Base-by-base conservation (phyloP, 805 yeast species). In the Spathaspora hagerdaliae region DNA sequence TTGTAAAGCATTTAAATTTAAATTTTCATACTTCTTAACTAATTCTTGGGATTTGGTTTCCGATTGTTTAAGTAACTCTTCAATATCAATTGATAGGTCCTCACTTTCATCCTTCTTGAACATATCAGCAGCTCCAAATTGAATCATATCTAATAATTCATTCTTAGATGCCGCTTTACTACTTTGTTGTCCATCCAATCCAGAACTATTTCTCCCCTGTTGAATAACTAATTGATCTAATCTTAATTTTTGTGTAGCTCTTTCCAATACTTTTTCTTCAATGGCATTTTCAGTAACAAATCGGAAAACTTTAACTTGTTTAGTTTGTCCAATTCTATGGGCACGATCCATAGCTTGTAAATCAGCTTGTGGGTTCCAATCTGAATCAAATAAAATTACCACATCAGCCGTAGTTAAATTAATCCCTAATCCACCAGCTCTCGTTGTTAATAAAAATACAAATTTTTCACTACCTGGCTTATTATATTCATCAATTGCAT, bases 351-450 rank as follows among this genome's bases (percentile, higher is more conserved):
- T 86, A 1, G 92, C 92, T 64, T 86, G 95, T 52, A 86, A 74
- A 73, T 86, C 95, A 4, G 92, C 94, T 59, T 86, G 95, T 1
- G 95, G 95, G 54, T 86, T 86, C 95, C 95, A 86, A 61, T 86
- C 95, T 3, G 90, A 83, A 64, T 86, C 95, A 59, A 73, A 86
- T 38, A 86, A 63, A 2, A 86, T 77, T 39, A 86, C 95, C 51
- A 83, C 73, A 62, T 86, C 91, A 1, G 94, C 94, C n/a, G 82
- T 69, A 4, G 94, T 86, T 57, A 86, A 73, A 59, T 86, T 86
- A 56, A 86, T 86, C 65, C 95, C 95, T 60, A 89, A 74, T 9
- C 96, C 96, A 65, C 97, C 94, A 38, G 95, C 95, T 72, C 95
- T 79, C 3, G 95, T 86, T 5, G 95, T 86, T 52, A 86, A 70